Evolutionary conservation across 129 eudicot genomes (phyloP).

Genomic region (Lactuca saligna): DNA sequence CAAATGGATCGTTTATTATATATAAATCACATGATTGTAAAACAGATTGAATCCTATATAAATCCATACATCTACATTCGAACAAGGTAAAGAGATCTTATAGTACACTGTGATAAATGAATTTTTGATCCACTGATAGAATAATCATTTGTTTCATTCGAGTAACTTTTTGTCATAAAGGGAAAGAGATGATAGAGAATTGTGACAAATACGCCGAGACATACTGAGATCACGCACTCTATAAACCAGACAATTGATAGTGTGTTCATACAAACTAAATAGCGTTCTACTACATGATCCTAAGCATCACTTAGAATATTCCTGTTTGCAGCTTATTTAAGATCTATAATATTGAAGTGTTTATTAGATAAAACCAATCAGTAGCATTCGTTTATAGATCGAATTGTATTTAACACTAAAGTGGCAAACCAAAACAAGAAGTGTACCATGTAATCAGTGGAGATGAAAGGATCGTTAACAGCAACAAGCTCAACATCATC

Average conservation of each 20-base stretch:
- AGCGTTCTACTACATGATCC: neutral
- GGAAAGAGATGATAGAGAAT: neutral
- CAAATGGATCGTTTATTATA: too few relatives aligned
- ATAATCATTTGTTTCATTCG: too few relatives aligned
- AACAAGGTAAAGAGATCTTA: too few relatives aligned
- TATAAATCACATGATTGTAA: too few relatives aligned
- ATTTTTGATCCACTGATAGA: too few relatives aligned
- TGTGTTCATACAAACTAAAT: constrained; percentile 6
- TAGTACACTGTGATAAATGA: too few relatives aligned
- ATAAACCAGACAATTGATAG: neutral
- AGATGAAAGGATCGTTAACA: constrained; percentile 89
- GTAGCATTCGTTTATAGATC: neutral
- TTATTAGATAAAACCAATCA: neutral
- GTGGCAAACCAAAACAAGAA: constrained; percentile 5
- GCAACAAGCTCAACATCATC: too few relatives aligned
- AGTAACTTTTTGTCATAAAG: neutral
- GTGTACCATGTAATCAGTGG: constrained; percentile 88
- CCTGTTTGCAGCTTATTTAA: too few relatives aligned
- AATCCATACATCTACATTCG: too few relatives aligned
- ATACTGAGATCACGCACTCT: neutral
- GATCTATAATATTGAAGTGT: neutral
- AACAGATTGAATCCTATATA: too few relatives aligned
- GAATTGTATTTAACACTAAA: too few relatives aligned
- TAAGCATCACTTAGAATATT: neutral
- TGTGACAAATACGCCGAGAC: neutral